Evolutionary conservation across 2,329 filamentous ascomycete genomes (phyloP), one percentile per base, ranked within the genome.

Genomic region (Nemania abortiva): DNA sequence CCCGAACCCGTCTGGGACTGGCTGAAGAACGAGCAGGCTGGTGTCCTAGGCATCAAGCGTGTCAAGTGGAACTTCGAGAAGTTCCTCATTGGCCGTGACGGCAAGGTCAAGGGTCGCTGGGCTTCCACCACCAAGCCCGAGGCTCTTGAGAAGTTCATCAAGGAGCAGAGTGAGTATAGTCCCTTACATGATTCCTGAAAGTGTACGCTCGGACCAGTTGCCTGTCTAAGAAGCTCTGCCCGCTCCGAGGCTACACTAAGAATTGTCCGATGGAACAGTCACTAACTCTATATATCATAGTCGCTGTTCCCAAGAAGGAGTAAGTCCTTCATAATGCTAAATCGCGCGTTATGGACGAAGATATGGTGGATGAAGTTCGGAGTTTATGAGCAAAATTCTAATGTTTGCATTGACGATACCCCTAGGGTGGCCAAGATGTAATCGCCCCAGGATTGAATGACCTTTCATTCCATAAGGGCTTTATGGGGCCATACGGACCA

Each of bases 41-140:
- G 96, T 24, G 78, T 98, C 65, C 83, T 98, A 83, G 96, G 96
- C 22, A 81, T 98, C 78, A 95, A 97, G 90, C 83, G 91, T 71
- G 87, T 99, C 77, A 98, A 98, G 91, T 99, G 96, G 96, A 99
- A 99, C 84, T 99, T 98, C 85, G 96, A 99, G 83, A 99, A 99
- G 89, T 99, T 98, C 84, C 84, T 99, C 72, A 85, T 99, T 73
- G 92, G 91, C 69, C 88, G 89, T 70, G 94, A 98, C 81, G 96
- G 96, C 29, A 88, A 91, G 83, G 94, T 98, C 75, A 92, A 92
- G 83, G 88, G 88, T 31, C 86, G 96, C 73, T 99, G 94, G 94
- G 92, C 93, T 39, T 95, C 92, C 81, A 92, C 90, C 20, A 94
- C 92, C 69, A 96, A 95, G 86, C 96, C 96, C 0, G 93, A 95